A percentile compares a stretch with the other conserved stretches of the same genome.
phyloP scores from a whole-genome alignment of 2,329 filamentous ascomycete genomes.

The Domatiomyces globalis region DNA sequence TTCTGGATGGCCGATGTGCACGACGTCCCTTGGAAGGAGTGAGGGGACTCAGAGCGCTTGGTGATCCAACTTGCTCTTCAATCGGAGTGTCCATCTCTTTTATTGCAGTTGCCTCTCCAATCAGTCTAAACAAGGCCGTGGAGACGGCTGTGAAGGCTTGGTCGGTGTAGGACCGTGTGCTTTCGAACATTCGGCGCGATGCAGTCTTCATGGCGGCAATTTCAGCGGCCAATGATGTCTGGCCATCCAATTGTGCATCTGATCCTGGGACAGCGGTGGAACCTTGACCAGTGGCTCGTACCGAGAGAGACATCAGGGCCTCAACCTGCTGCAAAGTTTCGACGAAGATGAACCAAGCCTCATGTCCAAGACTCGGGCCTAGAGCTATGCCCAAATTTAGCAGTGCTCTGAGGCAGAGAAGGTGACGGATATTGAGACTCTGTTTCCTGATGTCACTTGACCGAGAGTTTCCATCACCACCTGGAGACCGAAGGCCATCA shows the following conservation, averaged over 20 bases:
- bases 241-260: conserved; percentile 20
- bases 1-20: conserved; percentile 26
- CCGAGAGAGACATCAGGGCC: conserved; percentile 53
- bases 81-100: conserved; percentile 29
- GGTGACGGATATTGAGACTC: conserved; percentile 70
- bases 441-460: conserved; percentile 31
- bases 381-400: conserved; percentile 92
- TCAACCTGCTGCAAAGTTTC: conserved; percentile 90
- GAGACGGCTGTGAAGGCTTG: conserved; percentile 59
- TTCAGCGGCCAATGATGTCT: conserved; percentile 59
- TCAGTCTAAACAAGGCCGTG: conserved; percentile 10
- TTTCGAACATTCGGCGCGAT: conserved; percentile 74
- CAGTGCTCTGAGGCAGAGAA: conserved; percentile 77
- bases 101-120: conserved; percentile 13
- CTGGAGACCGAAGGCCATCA: neutral
- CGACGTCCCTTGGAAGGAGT: conserved; percentile 19
- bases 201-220: conserved; percentile 81
- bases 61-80: conserved; percentile 2
- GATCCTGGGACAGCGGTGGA: conserved; percentile 13
- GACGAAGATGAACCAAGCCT: conserved; percentile 74
- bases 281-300: conserved; percentile 14
- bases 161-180: conserved; percentile 80
- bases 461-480: neutral
- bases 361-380: conserved; percentile 67
- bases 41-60: conserved; percentile 21